Evolutionary conservation across 2,329 filamentous ascomycete genomes (phyloP).

Genomic region (Mycosphaerella sp.): DNA sequence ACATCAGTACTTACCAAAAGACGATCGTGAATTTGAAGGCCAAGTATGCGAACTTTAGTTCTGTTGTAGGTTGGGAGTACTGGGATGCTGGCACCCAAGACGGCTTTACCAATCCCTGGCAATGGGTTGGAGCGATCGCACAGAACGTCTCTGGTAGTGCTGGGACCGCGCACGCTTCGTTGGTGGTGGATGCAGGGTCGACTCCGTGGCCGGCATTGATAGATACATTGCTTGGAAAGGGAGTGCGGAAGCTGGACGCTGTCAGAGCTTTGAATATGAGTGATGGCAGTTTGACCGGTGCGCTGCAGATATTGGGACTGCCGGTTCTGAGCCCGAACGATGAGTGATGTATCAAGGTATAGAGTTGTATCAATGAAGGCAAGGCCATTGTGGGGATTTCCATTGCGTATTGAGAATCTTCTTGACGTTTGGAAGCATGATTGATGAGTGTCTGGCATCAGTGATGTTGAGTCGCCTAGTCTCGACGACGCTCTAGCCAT

Average conservation of each 20-base stretch:
- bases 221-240: constrained; percentile 14
- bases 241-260: constrained; percentile 16
- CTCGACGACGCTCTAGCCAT: no score
- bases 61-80: constrained; percentile 30
- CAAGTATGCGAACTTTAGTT: constrained; percentile 26
- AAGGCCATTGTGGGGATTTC: neutral
- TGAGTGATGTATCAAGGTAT: neutral
- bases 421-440: no score
- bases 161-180: constrained; percentile 1
- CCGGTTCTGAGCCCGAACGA: neutral
- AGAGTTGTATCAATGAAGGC: neutral
- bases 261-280: constrained; percentile 25
- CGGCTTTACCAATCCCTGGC: constrained; percentile 15
- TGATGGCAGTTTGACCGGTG: constrained; percentile 17
- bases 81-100: constrained; percentile 25
- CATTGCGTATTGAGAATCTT: no score
- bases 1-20: constrained; percentile 14
- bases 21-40: constrained; percentile 22
- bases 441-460: no score
- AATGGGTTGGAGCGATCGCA: constrained; percentile 21
- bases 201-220: constrained; percentile 22
- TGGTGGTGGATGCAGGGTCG: constrained; percentile 5
- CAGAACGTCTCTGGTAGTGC: constrained; percentile 12
- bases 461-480: no score
- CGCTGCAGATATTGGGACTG: constrained; percentile 18